A percentile compares a stretch with the other conserved stretches of the same genome.
Evolutionary conservation across 2,329 filamentous ascomycete genomes (phyloP).

Genomic region (Beauveria brongniartii): DNA sequence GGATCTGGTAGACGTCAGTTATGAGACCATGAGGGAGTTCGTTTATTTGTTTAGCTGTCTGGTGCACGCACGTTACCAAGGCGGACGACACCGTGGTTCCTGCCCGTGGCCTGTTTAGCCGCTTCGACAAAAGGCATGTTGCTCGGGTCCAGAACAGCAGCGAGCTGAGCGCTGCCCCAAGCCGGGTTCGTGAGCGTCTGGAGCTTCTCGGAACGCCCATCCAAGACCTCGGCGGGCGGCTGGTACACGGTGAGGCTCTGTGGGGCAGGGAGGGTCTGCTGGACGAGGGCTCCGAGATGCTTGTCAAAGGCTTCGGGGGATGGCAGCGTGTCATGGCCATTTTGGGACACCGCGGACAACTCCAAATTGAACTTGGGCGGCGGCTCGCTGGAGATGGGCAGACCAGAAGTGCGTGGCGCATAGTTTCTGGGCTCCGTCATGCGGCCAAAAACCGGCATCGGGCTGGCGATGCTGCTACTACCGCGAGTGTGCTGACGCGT

Average conservation of each 20-base stretch:
- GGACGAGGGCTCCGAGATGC: background rate
- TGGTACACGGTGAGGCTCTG: constrained; percentile 12
- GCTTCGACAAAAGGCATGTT: constrained; percentile 42
- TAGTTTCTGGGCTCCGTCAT: constrained; percentile 36
- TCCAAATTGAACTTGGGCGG: constrained; percentile 32
- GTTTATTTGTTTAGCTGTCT: background rate
- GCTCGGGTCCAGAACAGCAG: constrained; percentile 26
- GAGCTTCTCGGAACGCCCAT: constrained; percentile 29
- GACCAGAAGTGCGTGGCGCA: constrained; percentile 26
- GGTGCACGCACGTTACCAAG: constrained; percentile 39
- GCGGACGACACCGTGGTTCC: constrained; percentile 37
- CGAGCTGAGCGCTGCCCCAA: constrained; percentile 25
- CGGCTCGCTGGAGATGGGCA: constrained; percentile 20
- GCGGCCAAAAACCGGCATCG: constrained; percentile 12
- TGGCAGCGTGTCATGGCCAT: background rate
- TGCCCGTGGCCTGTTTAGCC: constrained; percentile 21
- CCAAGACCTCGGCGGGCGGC: constrained; percentile 11
- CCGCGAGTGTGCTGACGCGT: background rate
- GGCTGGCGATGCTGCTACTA: constrained; percentile 2
- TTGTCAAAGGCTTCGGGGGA: background rate
- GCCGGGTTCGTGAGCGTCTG: constrained; percentile 27
- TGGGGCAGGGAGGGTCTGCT: background rate
- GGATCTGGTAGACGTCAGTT: constrained; percentile 36
- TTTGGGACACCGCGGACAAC: constrained; percentile 8
- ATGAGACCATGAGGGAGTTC: background rate